Evolutionary conservation across 176 grass and related monocot genomes (phyloP), one percentile per base, ranked within the genome.

Genomic region (Juncus inflexus): DNA sequence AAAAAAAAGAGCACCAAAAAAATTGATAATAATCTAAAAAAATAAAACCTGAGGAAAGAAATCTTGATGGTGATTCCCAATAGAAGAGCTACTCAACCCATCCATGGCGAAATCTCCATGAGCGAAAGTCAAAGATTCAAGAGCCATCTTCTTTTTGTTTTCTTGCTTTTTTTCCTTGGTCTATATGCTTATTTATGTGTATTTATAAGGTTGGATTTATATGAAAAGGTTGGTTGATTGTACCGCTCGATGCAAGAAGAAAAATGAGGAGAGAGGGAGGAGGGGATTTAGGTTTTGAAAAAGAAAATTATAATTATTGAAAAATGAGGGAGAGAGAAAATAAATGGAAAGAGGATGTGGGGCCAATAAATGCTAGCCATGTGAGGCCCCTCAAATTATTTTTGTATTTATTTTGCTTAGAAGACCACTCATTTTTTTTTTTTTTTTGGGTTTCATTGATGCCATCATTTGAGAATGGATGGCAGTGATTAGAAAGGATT

Each of bases 91-190:
- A 54, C 62, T 69, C 0, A 75, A 6, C 42, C 64, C 62, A 69
- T 87, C 88, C 43, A 86, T 54, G 72, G 61, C 61, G 10, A 75
- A 54, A 69, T 90, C 87, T 7, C 76, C 83, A 9, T 70, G 63
- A 62, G 73, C 64, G 12, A 78, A 77, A 38, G 83, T 83, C 6
- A 86, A 52, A 9, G 81, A 79, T 9, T 90, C 83, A 66, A 90
- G 81, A 66, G 83, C 80, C 80, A 87, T 52, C 28, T 40, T 9
- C 12, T 0, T 61, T 60, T 52, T 3, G 55, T 62, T 49, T 40
- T 14, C 6, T 52, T 2, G 12, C 42, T 58, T 51, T 49, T 60
- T 63, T 42, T 51, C 13, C 19, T 65, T 12, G 7, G 50, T 8
- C 28, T 71, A 40, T 66, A 7, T 58, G 15, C 61, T 9, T 41